phyloP scores from a whole-genome alignment of 352 stramenopile species.

The Pythium rishiriense region DNA sequence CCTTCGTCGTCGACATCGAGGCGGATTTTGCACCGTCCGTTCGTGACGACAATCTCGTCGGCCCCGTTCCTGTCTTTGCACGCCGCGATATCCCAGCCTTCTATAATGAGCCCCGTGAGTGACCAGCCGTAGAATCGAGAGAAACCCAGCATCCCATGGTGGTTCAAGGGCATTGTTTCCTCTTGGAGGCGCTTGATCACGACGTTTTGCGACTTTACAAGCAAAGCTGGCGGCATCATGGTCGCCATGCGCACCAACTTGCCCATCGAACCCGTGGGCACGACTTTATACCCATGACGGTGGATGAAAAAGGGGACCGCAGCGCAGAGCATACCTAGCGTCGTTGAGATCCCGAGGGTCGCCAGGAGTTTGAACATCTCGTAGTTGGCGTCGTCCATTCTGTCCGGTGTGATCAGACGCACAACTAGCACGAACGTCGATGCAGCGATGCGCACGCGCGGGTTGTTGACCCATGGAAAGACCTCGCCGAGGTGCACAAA shows the following conservation, averaged over 20 bases:
- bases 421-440: conserved; percentile 20
- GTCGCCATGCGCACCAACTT: not conserved
- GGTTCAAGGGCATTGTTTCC: conserved; percentile 32
- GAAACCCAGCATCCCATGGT: conserved; percentile 31
- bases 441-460: conserved; percentile 19
- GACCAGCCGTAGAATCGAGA: conserved; percentile 32
- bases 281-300: not conserved
- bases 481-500: conserved; percentile 23
- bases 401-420: conserved; percentile 24
- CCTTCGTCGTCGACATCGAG: conserved; percentile 18
- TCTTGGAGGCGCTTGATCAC: conserved; percentile 28
- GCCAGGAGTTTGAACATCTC: conserved; percentile 30
- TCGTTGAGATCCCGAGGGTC: conserved; percentile 10
- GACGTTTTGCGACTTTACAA: conserved; percentile 24
- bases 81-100: conserved; percentile 36
- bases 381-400: conserved; percentile 27
- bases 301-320: conserved; percentile 12
- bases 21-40: conserved; percentile 24
- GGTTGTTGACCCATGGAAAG: conserved; percentile 28
- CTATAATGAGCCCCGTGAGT: conserved; percentile 30
- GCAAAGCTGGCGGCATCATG: not conserved
- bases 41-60: conserved; percentile 7
- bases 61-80: conserved; percentile 12
- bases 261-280: not conserved
- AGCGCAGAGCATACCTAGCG: conserved; percentile 19